Conservation (phyloP, 2,329 filamentous ascomycete species). For the Trichoderma sp. region DNA sequence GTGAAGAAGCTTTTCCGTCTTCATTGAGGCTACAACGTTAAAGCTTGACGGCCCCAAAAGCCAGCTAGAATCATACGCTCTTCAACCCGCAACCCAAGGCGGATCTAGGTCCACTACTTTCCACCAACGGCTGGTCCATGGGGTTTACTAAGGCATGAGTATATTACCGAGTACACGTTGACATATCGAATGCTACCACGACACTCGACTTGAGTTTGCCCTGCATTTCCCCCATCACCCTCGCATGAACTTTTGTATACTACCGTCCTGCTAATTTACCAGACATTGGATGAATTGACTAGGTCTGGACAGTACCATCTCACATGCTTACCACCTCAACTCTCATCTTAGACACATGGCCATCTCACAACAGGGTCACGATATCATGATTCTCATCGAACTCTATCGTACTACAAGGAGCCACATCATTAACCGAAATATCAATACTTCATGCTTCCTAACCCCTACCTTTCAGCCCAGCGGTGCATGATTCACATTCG, state of each 20-base stretch:
- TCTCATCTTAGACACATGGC: neutral
- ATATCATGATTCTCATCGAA: neutral
- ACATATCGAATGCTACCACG: neutral
- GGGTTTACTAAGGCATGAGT: neutral
- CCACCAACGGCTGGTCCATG: neutral
- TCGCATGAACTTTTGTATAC: neutral
- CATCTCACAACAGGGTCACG: neutral
- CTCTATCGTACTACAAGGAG: neutral
- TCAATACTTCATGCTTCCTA: neutral
- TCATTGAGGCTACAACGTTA: neutral
- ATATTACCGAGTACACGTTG: neutral
- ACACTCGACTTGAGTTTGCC: neutral
- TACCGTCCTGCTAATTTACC: neutral
- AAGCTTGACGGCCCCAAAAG: neutral
- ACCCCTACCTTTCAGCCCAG: neutral
- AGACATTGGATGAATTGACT: neutral
- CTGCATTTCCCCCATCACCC: neutral
- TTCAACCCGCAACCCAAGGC: neutral
- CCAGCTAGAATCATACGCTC: neutral
- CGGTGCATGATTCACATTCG: neutral
- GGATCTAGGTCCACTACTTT: conserved; percentile 3
- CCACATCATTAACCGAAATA: neutral
- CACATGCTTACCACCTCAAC: neutral
- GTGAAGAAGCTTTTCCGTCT: neutral
- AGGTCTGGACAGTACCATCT: neutral